These are phyloP conservation scores for Polychytrium aggregatum DNA, from an alignment of 192 early-diverging fungal species.

Conservation along the genomic window DNA sequence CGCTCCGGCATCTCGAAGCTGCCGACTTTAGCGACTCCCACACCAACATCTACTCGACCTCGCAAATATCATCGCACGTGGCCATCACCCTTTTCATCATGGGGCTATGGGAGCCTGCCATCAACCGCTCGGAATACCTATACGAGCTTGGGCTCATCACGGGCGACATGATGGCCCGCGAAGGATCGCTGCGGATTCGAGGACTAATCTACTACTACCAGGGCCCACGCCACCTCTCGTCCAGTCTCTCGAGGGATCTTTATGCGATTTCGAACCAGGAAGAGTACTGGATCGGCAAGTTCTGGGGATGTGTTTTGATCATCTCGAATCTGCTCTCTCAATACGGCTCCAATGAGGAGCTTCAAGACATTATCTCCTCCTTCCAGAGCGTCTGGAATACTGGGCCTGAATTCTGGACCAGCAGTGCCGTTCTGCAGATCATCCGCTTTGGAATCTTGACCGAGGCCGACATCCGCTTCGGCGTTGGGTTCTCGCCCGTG, in stretches of 20 bases:
- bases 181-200: conserved; percentile 19
- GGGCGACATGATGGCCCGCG: conserved; percentile 15
- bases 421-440: neutral
- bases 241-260: neutral
- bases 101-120: conserved; percentile 22
- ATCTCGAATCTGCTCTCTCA: conserved; percentile 13
- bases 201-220: conserved; percentile 9
- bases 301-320: conserved; percentile 23
- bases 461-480: conserved; percentile 7
- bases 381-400: conserved; percentile 3
- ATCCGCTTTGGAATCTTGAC: neutral
- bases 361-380: conserved; percentile 6
- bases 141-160: conserved; percentile 13
- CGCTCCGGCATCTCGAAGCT: conserved; percentile 19
- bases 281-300: conserved; percentile 20
- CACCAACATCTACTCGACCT: conserved; percentile 12
- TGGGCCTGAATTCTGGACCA: neutral
- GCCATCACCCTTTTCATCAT: conserved; percentile 22
- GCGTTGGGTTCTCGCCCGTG: neutral
- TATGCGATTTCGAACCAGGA: conserved; percentile 20
- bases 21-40: conserved; percentile 15
- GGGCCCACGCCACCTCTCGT: conserved; percentile 1
- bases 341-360: conserved; percentile 3
- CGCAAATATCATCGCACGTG: conserved; percentile 11
- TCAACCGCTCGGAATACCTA: conserved; percentile 14